A percentile compares a stretch with the other conserved stretches of the same genome.
phyloP scores from a whole-genome alignment of 768 basidiomycete species.

The Suillus occidentalis region DNA sequence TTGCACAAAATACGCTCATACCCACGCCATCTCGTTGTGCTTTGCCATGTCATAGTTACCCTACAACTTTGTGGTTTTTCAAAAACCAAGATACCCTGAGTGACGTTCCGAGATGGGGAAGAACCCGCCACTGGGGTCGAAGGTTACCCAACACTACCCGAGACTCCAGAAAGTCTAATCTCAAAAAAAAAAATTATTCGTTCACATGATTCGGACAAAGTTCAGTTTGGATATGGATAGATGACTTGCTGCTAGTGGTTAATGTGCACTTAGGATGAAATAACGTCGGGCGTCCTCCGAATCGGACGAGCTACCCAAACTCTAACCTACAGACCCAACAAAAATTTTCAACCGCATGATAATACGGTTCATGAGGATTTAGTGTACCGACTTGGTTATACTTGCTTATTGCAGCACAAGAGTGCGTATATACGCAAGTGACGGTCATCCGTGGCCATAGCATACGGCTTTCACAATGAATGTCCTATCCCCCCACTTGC shows the following conservation, averaged over 20 bases:
- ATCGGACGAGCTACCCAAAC: neutral
- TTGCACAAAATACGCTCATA: neutral
- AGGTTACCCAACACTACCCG: neutral
- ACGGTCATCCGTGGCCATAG: neutral
- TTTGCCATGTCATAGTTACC: neutral
- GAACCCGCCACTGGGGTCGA: neutral
- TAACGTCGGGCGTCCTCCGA: neutral
- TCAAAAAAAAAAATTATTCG: neutral
- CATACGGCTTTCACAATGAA: neutral
- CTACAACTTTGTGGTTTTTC: slow-evolving; percentile 10
- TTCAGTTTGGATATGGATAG: neutral
- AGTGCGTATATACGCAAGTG: neutral
- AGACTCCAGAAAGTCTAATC: neutral
- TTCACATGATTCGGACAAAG: neutral
- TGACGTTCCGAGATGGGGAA: neutral
- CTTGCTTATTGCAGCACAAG: neutral
- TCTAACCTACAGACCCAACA: neutral
- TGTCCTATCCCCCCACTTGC: neutral
- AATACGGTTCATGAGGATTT: neutral
- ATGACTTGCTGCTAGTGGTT: neutral
- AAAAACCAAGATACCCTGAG: neutral
- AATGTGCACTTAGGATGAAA: too few relatives aligned
- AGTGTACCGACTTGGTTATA: neutral
- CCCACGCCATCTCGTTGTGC: neutral
- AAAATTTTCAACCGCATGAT: neutral